Base-by-base conservation (phyloP, 2,329 filamentous ascomycete genomes). In the Exophiala calicioides region DNA sequence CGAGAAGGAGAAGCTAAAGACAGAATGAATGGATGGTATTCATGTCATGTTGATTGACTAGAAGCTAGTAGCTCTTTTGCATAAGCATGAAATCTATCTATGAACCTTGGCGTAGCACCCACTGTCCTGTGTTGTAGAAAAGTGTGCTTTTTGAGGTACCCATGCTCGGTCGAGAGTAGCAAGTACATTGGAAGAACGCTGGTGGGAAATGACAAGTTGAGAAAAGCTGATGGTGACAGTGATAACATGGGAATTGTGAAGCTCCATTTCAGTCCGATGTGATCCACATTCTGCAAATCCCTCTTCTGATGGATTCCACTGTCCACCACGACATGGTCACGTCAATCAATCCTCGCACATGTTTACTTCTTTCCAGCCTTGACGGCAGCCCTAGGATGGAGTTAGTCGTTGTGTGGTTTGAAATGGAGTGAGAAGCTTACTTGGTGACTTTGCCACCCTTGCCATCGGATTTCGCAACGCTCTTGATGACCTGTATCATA, bases 401-500 rank as follows among this genome's bases (percentile, higher is more conserved):
- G 39, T 43, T 41, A 43, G 24, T n/a, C n/a, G n/a, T 21, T 29
- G 20, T 21, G 18, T 12, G 13, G 7, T 13, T 6, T 5, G 5
- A 15, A 33, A 18, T 10, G 81, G 81, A 70, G 84, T 83, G 21
- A 16, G 8, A 13, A 44, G 18, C 41, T 44, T 44, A 44, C 64
- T 70, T 69, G 64, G 67, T 69, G 58, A 76, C 73, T 82, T 88
- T 88, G 67, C 77, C 83, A 59, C 69, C 70, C 36, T 40, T 40
- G 29, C 5, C 19, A 19, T 36, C 36, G 44, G 35, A 34, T 24
- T 47, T 26, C 30, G 29, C 12, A 23, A 8, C 32, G 19, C 10
- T 23, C 82, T 88, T 88, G 64, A 82, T 82, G 57, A 90, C 86
- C 58, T 79, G 77, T 84, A 8, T 10, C n/a, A n/a, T n/a, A n/a